Conservation (phyloP, 2,329 filamentous ascomycete species). For the Nigrospora sphaerica region DNA sequence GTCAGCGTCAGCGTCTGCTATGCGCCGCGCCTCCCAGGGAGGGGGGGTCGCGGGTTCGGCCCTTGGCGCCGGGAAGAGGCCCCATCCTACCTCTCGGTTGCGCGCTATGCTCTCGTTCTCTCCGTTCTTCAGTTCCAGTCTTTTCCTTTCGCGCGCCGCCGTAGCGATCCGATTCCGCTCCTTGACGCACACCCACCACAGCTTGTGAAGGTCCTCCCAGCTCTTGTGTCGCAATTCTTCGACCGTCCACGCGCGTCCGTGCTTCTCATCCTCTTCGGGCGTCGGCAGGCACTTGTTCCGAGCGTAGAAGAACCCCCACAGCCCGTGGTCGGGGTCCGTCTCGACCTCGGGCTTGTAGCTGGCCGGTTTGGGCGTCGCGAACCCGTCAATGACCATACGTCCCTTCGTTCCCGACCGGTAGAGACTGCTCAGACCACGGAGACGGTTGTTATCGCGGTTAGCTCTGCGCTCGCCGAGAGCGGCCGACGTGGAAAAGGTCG, state of each 20-base stretch:
- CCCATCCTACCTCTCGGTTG: slow-evolving; percentile 54
- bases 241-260: slow-evolving; percentile 78
- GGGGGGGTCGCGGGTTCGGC: no score
- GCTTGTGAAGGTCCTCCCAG: slow-evolving; percentile 84
- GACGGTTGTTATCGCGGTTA: slow-evolving; percentile 66
- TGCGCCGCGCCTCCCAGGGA: neutral
- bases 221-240: slow-evolving; percentile 83
- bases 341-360: slow-evolving; percentile 51
- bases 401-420: slow-evolving; percentile 69
- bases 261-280: slow-evolving; percentile 61
- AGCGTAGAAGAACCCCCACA: slow-evolving; percentile 85
- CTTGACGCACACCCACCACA: slow-evolving; percentile 93
- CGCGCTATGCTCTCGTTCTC: slow-evolving; percentile 58
- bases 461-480: slow-evolving; percentile 19
- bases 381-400: slow-evolving; percentile 65
- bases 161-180: slow-evolving; percentile 89
- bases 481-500: slow-evolving; percentile 24
- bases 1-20: slow-evolving; percentile 3
- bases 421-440: slow-evolving; percentile 75
- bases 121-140: slow-evolving; percentile 67
- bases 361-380: slow-evolving; percentile 67
- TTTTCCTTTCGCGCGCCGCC: slow-evolving; percentile 58
- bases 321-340: slow-evolving; percentile 70
- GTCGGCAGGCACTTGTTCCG: slow-evolving; percentile 61
- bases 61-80: neutral